Evolutionary conservation across 345 rosid species (phyloP), one percentile per base, ranked within the genome.

Genomic region (Syzygium aqueum): DNA sequence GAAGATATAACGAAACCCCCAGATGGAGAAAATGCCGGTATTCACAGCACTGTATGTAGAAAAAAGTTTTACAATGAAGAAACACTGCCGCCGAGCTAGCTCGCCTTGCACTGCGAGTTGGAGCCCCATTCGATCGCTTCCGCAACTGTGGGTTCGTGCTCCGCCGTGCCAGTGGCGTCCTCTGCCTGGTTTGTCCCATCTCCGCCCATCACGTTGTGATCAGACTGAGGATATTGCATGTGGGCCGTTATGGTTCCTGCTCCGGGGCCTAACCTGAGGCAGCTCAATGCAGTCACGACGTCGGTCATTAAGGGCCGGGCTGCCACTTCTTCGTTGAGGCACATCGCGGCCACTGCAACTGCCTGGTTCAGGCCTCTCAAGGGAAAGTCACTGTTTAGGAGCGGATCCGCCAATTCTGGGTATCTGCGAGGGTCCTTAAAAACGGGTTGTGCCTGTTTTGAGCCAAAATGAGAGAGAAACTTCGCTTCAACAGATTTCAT

Each of bases 331-430:
- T 95, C 99, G 23, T 96, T 95, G 28, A 97, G 91, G 84, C 99
- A 97, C 99, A 96, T 95, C 16, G 97, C 96, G 1, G 99, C 95
- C 0, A 95, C 95, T 11, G 97, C 99, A 27, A 96, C 93, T 0
- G 96, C 99, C 86, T 95, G 99, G 80, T 94, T 93, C 90, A 96
- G 84, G 11, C 93, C 95, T 87, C 91, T 93, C 59, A 86, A 65
- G 0, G 99, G 99, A 87, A 87, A 97, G 12, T 93, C 90, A 49
- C 93, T 93, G 14, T 87, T 52, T 3, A 97, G 89, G 46, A 89
- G 90, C 57, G 98, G 99, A 90, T 97, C 99, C 0, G 94, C 98
- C 28, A 97, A 91, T 87, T 94, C 92, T 3, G 91, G 88, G 89
- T 88, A 93, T n/a, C 95, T 92, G 11, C 85, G 92, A 1, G 96